A percentile compares a stretch with the other conserved stretches of the same genome.
Conservation (phyloP, 2,329 filamentous ascomycete species). For the Leptographium radiaticola region DNA sequence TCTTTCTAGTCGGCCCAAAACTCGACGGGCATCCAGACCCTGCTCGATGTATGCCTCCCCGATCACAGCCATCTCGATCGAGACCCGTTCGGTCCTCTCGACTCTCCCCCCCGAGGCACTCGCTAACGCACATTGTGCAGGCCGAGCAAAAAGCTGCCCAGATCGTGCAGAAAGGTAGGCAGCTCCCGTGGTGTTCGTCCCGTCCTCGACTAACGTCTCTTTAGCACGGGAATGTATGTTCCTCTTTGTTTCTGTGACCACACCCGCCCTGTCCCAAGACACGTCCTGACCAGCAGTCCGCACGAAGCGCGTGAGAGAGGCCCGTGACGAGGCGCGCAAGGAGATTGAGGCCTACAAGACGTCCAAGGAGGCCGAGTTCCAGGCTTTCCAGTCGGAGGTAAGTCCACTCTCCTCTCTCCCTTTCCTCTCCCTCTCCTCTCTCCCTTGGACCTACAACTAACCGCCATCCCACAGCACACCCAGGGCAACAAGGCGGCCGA, state of each 20-base stretch:
- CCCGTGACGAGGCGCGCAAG: slow-evolving; percentile 90
- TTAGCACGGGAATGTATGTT: slow-evolving; percentile 76
- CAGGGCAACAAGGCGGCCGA: slow-evolving; percentile 76
- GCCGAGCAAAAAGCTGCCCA: slow-evolving; percentile 97
- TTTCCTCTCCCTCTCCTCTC: background rate
- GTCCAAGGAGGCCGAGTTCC: slow-evolving; percentile 87
- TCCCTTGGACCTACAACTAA: background rate
- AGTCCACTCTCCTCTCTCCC: slow-evolving; percentile 1
- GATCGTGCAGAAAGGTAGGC: slow-evolving; percentile 89
- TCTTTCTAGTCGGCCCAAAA: slow-evolving; percentile 77
- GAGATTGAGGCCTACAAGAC: slow-evolving; percentile 89
- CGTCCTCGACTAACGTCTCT: slow-evolving; percentile 4
- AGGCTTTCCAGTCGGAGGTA: slow-evolving; percentile 73
- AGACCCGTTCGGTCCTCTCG: too few species aligned
- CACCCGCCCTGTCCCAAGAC: slow-evolving; percentile 3
- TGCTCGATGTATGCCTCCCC: slow-evolving; percentile 65
- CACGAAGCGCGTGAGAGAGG: slow-evolving; percentile 94
- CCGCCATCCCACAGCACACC: slow-evolving; percentile 63
- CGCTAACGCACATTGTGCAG: slow-evolving; percentile 32
- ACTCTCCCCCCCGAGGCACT: too few species aligned
- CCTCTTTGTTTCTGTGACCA: background rate
- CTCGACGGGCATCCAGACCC: slow-evolving; percentile 94
- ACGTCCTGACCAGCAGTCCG: slow-evolving; percentile 44
- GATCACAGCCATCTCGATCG: too few species aligned
- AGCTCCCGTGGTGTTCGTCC: background rate